A percentile compares a stretch with the other conserved stretches of the same genome.
Evolutionary conservation across 192 early-diverging fungal species (phyloP).

Genomic region (Umbelopsis ramanniana): DNA sequence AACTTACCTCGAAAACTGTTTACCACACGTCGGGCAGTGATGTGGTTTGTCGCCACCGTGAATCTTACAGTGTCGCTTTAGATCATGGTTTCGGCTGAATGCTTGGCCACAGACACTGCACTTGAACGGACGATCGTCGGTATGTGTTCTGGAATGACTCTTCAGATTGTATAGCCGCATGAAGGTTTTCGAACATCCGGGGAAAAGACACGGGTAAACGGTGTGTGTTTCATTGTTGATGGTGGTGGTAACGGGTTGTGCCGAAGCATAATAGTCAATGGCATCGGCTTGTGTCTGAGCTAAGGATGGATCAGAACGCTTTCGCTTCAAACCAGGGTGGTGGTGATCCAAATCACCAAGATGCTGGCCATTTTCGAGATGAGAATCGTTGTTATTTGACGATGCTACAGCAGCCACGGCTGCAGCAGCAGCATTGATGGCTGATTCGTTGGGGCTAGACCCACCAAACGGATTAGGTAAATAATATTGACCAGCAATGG

Average conservation of each 20-base stretch:
- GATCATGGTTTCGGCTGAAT: slow-evolving; percentile 77
- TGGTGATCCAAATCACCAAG: background rate
- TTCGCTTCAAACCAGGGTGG: slow-evolving; percentile 19
- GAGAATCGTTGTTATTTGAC: background rate
- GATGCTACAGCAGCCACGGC: slow-evolving; percentile 27
- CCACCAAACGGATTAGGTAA: slow-evolving; percentile 29
- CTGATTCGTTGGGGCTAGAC: slow-evolving; percentile 13
- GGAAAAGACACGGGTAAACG: slow-evolving; percentile 60
- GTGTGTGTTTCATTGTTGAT: slow-evolving; percentile 40
- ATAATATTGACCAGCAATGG: slow-evolving; percentile 25
- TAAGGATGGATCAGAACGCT: slow-evolving; percentile 24
- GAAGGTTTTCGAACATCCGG: slow-evolving; percentile 84
- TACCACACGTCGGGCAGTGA: slow-evolving; percentile 72
- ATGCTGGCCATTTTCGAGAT: background rate
- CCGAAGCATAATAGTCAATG: slow-evolving; percentile 38
- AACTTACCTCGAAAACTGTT: slow-evolving; percentile 71
- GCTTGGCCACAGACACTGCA: slow-evolving; percentile 46
- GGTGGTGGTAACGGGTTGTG: slow-evolving; percentile 35
- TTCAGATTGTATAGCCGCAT: slow-evolving; percentile 88
- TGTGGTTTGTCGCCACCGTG: slow-evolving; percentile 81
- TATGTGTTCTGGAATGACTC: slow-evolving; percentile 82
- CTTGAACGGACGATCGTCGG: slow-evolving; percentile 71
- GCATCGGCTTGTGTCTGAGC: slow-evolving; percentile 32
- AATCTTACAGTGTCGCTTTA: slow-evolving; percentile 76
- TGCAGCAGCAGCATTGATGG: slow-evolving; percentile 25